Evolutionary conservation across 2,329 filamentous ascomycete species (phyloP).

Genomic region (Intubia oerlemansii): DNA sequence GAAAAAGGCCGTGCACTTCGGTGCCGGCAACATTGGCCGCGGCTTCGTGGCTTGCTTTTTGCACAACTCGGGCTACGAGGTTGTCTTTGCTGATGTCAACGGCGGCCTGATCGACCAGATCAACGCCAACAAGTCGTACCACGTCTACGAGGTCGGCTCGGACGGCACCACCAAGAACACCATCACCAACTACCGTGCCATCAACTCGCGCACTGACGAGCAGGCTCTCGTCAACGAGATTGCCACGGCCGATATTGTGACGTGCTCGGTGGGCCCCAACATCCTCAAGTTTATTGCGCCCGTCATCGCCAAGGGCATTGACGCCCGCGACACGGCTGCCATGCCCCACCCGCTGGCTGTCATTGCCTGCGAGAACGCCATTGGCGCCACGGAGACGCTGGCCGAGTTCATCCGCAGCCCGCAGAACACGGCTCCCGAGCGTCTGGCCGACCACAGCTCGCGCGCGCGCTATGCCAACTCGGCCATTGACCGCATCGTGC

Average conservation of each 20-base stretch:
- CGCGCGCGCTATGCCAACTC: constrained; percentile 90
- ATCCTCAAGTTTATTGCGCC: constrained; percentile 93
- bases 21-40: constrained; percentile 68
- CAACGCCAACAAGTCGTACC: constrained; percentile 57
- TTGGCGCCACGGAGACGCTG: constrained; percentile 79
- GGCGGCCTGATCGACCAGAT: constrained; percentile 62
- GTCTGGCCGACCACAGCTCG: constrained; percentile 42
- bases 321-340: constrained; percentile 39
- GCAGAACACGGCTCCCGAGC: no score
- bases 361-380: constrained; percentile 96
- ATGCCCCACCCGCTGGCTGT: constrained; percentile 54
- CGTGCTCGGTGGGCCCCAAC: constrained; percentile 90
- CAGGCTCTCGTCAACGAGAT: constrained; percentile 68
- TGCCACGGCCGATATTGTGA: constrained; percentile 70
- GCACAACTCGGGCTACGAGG: constrained; percentile 85
- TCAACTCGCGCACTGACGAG: constrained; percentile 83
- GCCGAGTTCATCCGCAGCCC: constrained; percentile 62
- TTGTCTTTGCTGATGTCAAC: constrained; percentile 90
- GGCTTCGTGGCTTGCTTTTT: constrained; percentile 83
- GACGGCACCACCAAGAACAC: constrained; percentile 62
- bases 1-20: constrained; percentile 66
- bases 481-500: constrained; percentile 94
- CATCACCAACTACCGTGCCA: constrained; percentile 89
- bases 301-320: constrained; percentile 84
- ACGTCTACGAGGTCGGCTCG: constrained; percentile 77